phyloP scores from a whole-genome alignment of 306 rosid genomes.

The Sesbania bispinosa region DNA sequence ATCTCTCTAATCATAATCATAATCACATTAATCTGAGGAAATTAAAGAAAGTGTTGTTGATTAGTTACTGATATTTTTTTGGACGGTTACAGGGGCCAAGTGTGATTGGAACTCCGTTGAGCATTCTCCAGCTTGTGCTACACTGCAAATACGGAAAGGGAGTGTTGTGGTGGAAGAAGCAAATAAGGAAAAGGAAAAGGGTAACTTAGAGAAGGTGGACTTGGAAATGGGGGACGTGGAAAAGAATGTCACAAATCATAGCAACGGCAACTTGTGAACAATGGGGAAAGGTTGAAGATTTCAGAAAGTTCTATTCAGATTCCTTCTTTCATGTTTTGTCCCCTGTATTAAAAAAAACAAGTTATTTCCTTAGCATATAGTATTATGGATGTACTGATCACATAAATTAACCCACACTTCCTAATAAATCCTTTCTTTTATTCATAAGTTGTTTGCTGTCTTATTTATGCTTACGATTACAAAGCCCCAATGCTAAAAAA shows the following conservation, averaged over 20 bases:
- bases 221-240: conserved; percentile 36
- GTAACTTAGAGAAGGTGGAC: conserved; percentile 18
- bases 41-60: no score
- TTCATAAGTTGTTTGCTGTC: not conserved
- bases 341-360: not conserved
- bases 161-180: conserved; percentile 34
- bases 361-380: not conserved
- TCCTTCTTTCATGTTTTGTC: conserved; percentile 4
- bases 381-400: not conserved
- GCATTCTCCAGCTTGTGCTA: conserved; percentile 56
- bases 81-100: conserved; percentile 74
- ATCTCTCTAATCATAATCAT: not conserved
- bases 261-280: conserved; percentile 21
- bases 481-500: not conserved
- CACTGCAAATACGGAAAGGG: conserved; percentile 61
- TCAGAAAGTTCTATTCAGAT: conserved; percentile 8
- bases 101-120: conserved; percentile 63
- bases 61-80: no score
- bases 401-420: not conserved
- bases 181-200: conserved; percentile 41
- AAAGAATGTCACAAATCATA: conserved; percentile 22
- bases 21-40: no score
- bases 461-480: not conserved
- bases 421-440: not conserved
- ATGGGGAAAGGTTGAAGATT: conserved; percentile 1